Evolutionary conservation across 2,329 filamentous ascomycete species (phyloP).

Genomic region (Leptographium radiaticola): DNA sequence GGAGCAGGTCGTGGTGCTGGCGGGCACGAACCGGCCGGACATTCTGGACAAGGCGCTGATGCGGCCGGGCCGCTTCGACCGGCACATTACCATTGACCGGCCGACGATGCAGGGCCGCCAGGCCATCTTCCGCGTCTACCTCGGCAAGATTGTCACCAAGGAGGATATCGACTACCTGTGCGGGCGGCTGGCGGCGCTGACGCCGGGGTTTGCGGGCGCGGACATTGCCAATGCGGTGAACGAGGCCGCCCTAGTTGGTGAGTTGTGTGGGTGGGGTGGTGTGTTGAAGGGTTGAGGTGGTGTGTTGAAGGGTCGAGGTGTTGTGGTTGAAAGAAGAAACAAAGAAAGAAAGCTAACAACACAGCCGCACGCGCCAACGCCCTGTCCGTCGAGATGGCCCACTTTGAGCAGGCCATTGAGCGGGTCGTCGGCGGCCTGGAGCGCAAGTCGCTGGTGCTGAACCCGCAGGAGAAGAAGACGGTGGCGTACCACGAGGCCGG

Average conservation of each 20-base stretch:
- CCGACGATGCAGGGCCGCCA: slow-evolving; percentile 95
- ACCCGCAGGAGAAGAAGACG: slow-evolving; percentile 76
- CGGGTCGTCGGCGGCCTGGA: slow-evolving; percentile 92
- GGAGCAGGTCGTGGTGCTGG: slow-evolving; percentile 91
- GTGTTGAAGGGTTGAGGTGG: too few species aligned
- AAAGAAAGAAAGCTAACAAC: slow-evolving; percentile 24
- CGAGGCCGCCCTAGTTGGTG: slow-evolving; percentile 91
- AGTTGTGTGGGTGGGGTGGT: slow-evolving; percentile 19
- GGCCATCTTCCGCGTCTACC: slow-evolving; percentile 90
- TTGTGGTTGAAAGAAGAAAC: not conserved
- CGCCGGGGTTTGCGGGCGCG: slow-evolving; percentile 91
- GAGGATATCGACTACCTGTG: slow-evolving; percentile 82
- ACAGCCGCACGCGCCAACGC: slow-evolving; percentile 74
- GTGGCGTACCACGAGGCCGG: slow-evolving; percentile 58
- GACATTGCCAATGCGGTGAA: slow-evolving; percentile 99
- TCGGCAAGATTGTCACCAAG: slow-evolving; percentile 86
- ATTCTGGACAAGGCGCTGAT: slow-evolving; percentile 91
- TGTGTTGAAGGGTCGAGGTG: too few species aligned
- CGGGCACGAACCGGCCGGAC: slow-evolving; percentile 91
- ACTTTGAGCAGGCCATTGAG: slow-evolving; percentile 97
- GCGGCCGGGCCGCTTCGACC: slow-evolving; percentile 91
- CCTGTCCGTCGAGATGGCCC: slow-evolving; percentile 67
- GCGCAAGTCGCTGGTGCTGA: slow-evolving; percentile 91
- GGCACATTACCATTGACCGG: slow-evolving; percentile 88
- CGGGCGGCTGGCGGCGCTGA: slow-evolving; percentile 80